Evolutionary conservation across 2,329 filamentous ascomycete species (phyloP).

Genomic region (Penicillium sp.): DNA sequence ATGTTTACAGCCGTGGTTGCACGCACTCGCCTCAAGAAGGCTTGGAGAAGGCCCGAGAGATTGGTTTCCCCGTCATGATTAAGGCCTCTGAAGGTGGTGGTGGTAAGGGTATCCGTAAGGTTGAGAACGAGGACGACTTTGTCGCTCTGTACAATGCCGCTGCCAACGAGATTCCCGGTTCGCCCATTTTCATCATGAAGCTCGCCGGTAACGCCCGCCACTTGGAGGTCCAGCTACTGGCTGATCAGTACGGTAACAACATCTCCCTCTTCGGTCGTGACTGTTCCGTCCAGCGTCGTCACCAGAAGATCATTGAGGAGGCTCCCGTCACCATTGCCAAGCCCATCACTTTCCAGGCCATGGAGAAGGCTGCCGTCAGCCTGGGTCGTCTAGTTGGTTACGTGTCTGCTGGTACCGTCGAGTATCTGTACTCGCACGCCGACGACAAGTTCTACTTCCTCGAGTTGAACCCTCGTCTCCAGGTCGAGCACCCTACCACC

Average conservation of each 20-base stretch:
- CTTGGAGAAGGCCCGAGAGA: conserved; percentile 79
- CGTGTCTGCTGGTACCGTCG: conserved; percentile 96
- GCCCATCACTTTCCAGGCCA: conserved; percentile 82
- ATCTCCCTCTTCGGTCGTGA: conserved; percentile 98
- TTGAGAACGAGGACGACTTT: conserved; percentile 81
- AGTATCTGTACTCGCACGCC: conserved; percentile 96
- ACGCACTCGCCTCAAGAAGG: conserved; percentile 89
- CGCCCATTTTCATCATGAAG: conserved; percentile 99
- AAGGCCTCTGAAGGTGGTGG: conserved; percentile 99
- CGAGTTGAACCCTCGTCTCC: conserved; percentile 96
- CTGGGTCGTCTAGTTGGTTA: conserved; percentile 94
- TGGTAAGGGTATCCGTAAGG: conserved; percentile 98
- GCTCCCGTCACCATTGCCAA: conserved; percentile 96
- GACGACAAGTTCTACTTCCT: conserved; percentile 99
- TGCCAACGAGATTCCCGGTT: conserved; percentile 95
- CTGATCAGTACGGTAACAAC: conserved; percentile 99
- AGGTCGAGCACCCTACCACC: conserved; percentile 98
- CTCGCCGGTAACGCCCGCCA: conserved; percentile 93
- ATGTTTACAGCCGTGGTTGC: conserved; percentile 87
- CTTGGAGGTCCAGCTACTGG: conserved; percentile 94
- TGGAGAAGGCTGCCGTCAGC: conserved; percentile 96
- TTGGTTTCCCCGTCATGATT: conserved; percentile 99
- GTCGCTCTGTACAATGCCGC: conserved; percentile 89
- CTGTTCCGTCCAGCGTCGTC: conserved; percentile 95
- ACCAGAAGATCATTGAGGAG: conserved; percentile 99